Conservation (phyloP, 495 filamentous ascomycete species). For the Talaromyces wortmannii region DNA sequence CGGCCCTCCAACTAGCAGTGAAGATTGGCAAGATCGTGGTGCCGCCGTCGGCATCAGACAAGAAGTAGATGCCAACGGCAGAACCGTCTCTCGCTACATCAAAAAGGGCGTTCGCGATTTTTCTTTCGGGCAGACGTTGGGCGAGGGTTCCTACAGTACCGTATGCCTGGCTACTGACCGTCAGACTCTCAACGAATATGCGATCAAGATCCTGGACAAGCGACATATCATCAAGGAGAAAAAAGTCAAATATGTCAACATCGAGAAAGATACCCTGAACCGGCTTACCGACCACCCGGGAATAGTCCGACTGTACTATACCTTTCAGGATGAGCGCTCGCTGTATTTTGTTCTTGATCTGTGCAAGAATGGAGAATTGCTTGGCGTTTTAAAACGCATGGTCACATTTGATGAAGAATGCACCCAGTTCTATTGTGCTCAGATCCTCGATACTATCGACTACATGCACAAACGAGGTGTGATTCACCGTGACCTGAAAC, state of each 20-base stretch:
- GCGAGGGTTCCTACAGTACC: conserved; percentile 97
- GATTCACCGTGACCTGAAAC: conserved; percentile 95
- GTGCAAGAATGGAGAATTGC: conserved; percentile 84
- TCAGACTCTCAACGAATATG: conserved; percentile 92
- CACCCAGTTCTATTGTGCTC: conserved; percentile 87
- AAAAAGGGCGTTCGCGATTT: conserved; percentile 99
- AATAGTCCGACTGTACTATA: conserved; percentile 96
- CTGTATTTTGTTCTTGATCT: conserved; percentile 96
- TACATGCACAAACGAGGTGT: conserved; percentile 97
- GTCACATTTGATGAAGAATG: conserved; percentile 94
- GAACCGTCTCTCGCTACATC: conserved; percentile 70
- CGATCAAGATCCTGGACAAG: conserved; percentile 98
- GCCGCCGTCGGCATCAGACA: conserved; percentile 73
- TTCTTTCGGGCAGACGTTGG: conserved; percentile 82
- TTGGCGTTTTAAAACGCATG: conserved; percentile 90
- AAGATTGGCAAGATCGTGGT: conserved; percentile 93
- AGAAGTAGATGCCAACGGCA: conserved; percentile 77
- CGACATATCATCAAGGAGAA: conserved; percentile 99
- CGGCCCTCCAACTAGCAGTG: conserved; percentile 61
- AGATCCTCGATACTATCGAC: conserved; percentile 93
- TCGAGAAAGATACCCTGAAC: conserved; percentile 97
- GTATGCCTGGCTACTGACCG: conserved; percentile 92
- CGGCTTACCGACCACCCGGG: conserved; percentile 94
- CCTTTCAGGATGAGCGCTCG: conserved; percentile 94
- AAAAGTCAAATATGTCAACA: conserved; percentile 99